These are phyloP conservation scores for Aspergillus nomiae DNA, from an alignment of 2,329 filamentous ascomycete genomes.

Conservation along the genomic window DNA sequence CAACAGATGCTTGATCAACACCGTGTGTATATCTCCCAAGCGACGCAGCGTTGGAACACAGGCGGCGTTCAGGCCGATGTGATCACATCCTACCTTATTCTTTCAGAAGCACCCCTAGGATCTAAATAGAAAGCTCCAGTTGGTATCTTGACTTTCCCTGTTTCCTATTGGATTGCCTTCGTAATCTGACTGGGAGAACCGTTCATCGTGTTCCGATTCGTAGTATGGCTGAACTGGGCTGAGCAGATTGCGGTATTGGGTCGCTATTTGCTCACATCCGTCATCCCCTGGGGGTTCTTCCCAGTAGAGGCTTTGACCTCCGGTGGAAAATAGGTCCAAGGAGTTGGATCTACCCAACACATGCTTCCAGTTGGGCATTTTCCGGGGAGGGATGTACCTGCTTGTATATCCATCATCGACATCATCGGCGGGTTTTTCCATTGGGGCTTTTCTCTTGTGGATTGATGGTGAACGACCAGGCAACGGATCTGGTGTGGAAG, in stretches of 20 bases:
- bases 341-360: not conserved
- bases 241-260: constrained; percentile 6
- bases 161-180: not conserved
- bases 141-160: not conserved
- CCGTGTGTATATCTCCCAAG: not conserved
- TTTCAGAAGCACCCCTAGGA: not conserved
- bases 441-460: not conserved
- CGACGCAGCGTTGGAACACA: not conserved
- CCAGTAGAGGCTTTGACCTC: not conserved
- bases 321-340: not conserved
- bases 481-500: not conserved
- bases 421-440: not conserved
- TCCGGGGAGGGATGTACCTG: constrained; percentile 1
- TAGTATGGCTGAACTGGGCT: constrained; percentile 4
- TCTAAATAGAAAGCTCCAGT: not conserved
- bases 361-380: constrained; percentile 7
- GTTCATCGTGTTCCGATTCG: constrained; percentile 11
- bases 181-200: not conserved
- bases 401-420: not conserved
- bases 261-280: constrained; percentile 5
- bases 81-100: not conserved
- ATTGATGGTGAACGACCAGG: not conserved
- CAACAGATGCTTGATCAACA: not conserved
- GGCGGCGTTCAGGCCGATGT: not conserved
- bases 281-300: not conserved